Conservation (phyloP, 177 flowering plant genomes). For the Telopea speciosissima region DNA sequence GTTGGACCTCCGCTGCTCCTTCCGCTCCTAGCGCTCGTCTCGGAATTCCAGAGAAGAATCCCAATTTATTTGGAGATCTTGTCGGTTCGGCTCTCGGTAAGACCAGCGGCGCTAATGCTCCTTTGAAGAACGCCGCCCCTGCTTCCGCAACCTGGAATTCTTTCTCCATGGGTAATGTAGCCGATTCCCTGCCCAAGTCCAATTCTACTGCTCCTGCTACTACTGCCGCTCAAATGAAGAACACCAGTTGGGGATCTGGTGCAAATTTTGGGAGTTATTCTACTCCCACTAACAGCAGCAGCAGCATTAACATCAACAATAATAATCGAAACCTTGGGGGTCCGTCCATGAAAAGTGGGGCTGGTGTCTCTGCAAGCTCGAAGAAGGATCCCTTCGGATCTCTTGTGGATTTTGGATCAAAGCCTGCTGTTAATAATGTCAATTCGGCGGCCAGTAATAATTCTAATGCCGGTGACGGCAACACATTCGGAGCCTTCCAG, state of each 20-base stretch:
- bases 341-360: constrained; percentile 34
- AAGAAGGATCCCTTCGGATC: constrained; percentile 68
- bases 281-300: constrained; percentile 1
- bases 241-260: constrained; percentile 31
- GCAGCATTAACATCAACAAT: constrained; percentile 4
- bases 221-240: constrained; percentile 16
- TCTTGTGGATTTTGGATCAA: constrained; percentile 49
- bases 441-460: constrained; percentile 22
- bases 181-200: constrained; percentile 58
- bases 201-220: constrained; percentile 16
- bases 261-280: constrained; percentile 29
- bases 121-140: constrained; percentile 53
- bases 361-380: constrained; percentile 18
- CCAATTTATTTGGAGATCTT: constrained; percentile 84
- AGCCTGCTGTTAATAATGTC: constrained; percentile 26
- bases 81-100: constrained; percentile 59
- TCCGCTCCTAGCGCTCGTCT: constrained; percentile 20
- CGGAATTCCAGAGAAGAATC: constrained; percentile 56
- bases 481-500: constrained; percentile 54
- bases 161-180: constrained; percentile 63
- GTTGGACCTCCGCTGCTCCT: constrained; percentile 47
- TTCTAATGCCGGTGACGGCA: constrained; percentile 16
- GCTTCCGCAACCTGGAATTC: constrained; percentile 21
- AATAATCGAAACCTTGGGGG: constrained; percentile 42
- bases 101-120: constrained; percentile 38